Evolutionary conservation across 331 rosid species (phyloP).

Genomic region (Cydonia oblonga): DNA sequence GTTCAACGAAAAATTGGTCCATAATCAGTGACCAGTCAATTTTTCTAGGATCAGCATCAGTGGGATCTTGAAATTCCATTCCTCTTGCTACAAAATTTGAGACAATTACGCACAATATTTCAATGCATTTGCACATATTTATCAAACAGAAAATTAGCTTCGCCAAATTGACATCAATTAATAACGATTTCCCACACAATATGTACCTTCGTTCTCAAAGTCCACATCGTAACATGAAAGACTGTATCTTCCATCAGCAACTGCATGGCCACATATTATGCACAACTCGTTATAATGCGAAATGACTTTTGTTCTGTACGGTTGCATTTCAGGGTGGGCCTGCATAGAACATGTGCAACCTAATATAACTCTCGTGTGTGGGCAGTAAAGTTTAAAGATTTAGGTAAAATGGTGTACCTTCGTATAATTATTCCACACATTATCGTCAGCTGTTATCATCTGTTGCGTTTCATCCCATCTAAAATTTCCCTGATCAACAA

Average conservation of each 20-base stretch:
- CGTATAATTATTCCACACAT: slow-evolving; percentile 5
- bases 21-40: slow-evolving; percentile 48
- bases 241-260: slow-evolving; percentile 62
- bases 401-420: slow-evolving; percentile 29
- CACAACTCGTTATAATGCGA: slow-evolving; percentile 37
- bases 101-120: neutral
- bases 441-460: slow-evolving; percentile 17
- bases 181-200: neutral
- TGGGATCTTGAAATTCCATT: slow-evolving; percentile 21
- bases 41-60: slow-evolving; percentile 21
- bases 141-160: neutral
- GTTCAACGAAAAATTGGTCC: slow-evolving; percentile 42
- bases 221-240: slow-evolving; percentile 48
- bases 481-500: slow-evolving; percentile 29
- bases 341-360: slow-evolving; percentile 19
- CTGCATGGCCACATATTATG: slow-evolving; percentile 45
- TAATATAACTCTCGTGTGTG: slow-evolving; percentile 1
- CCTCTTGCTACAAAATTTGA: slow-evolving; percentile 30
- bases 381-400: neutral
- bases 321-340: slow-evolving; percentile 37
- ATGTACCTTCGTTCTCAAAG: slow-evolving; percentile 40
- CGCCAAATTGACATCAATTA: neutral
- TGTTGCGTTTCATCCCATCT: slow-evolving; percentile 31
- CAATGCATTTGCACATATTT: neutral
- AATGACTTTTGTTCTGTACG: slow-evolving; percentile 23